Conservation (phyloP, 495 filamentous ascomycete genomes). For the Pseudoneurospora amorphoporcata region DNA sequence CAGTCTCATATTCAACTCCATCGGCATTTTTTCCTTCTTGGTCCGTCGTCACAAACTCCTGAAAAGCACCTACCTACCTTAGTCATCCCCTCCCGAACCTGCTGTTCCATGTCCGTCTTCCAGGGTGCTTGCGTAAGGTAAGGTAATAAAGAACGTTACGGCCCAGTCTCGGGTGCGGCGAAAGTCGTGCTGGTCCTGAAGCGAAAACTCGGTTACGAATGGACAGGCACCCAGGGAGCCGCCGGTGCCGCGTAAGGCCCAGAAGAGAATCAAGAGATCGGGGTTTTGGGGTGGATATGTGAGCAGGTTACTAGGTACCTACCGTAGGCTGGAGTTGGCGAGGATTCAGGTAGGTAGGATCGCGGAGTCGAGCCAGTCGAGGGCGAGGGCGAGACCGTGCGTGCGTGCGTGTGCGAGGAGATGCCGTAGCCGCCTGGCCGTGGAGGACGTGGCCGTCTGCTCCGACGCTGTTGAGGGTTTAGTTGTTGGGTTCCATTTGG, state of each 20-base stretch:
- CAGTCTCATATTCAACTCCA: constrained; percentile 35
- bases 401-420: constrained; percentile 40
- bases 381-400: constrained; percentile 23
- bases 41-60: constrained; percentile 28
- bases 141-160: constrained; percentile 34
- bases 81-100: constrained; percentile 18
- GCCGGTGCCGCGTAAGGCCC: constrained; percentile 36
- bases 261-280: constrained; percentile 26
- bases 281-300: constrained; percentile 29
- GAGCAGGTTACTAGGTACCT: constrained; percentile 27
- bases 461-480: constrained; percentile 22
- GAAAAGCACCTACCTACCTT: constrained; percentile 12
- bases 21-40: constrained; percentile 31
- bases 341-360: constrained; percentile 34
- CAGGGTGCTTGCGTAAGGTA: constrained; percentile 24
- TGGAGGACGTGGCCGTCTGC: constrained; percentile 35
- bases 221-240: constrained; percentile 27
- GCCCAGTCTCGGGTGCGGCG: constrained; percentile 19
- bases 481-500: background rate
- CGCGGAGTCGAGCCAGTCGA: constrained; percentile 35
- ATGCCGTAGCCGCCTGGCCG: constrained; percentile 34
- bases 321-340: constrained; percentile 25
- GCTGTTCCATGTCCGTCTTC: constrained; percentile 16
- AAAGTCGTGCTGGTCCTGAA: constrained; percentile 41
- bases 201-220: constrained; percentile 32